These are phyloP conservation scores for Xylaria sp. DNA, from an alignment of 2,329 filamentous ascomycete species.

Conservation along the genomic window DNA sequence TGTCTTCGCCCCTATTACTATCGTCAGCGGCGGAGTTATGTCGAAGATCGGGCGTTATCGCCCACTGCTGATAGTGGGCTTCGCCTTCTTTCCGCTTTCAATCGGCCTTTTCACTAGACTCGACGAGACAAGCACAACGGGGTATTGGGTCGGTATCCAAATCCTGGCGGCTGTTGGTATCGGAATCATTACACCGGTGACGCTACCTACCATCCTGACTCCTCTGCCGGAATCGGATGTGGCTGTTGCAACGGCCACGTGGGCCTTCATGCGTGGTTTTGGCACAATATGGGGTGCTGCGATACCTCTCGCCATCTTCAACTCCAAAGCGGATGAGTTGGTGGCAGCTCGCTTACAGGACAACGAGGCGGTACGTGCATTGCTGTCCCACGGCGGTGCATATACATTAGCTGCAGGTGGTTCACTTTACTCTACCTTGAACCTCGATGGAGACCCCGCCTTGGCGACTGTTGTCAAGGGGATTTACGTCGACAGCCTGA, in stretches of 20 bases:
- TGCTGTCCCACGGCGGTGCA: neutral
- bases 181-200: constrained; percentile 48
- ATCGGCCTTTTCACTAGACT: constrained; percentile 47
- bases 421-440: neutral
- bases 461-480: neutral
- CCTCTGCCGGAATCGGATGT: constrained; percentile 43
- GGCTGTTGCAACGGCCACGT: constrained; percentile 45
- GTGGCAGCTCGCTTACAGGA: neutral
- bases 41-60: constrained; percentile 52
- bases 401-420: constrained; percentile 2
- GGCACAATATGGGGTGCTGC: constrained; percentile 16
- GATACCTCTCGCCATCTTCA: constrained; percentile 11
- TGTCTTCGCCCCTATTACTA: neutral
- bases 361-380: neutral
- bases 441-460: neutral
- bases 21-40: neutral
- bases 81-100: constrained; percentile 42
- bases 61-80: constrained; percentile 39
- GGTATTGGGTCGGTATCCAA: constrained; percentile 47
- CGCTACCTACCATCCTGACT: constrained; percentile 49
- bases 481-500: constrained; percentile 16
- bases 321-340: neutral
- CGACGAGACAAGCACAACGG: constrained; percentile 36
- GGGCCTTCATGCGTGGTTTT: constrained; percentile 46
- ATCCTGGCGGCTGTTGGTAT: constrained; percentile 47